Conservation (phyloP, 140 eudicot genomes). For the Ambrosia hybrid region DNA sequence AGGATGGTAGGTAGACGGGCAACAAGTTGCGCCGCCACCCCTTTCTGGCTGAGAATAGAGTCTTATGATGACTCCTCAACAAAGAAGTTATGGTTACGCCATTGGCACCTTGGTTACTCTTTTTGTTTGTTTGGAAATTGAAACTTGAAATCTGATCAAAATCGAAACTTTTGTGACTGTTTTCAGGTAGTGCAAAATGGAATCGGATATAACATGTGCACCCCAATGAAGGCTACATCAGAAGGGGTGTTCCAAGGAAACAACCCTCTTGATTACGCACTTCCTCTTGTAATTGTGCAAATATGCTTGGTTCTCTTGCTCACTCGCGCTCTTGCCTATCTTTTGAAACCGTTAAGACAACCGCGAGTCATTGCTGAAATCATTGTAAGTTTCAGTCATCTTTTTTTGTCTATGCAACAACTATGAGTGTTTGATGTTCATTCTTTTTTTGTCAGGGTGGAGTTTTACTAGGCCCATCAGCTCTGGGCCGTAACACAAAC, state of each 20-base stretch:
- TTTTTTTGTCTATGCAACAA: conserved; percentile 17
- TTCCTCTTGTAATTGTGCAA: conserved; percentile 79
- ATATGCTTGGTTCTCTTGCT: conserved; percentile 69
- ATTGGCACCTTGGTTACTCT: neutral
- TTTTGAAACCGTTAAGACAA: conserved; percentile 74
- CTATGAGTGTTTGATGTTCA: neutral
- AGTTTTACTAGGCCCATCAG: conserved; percentile 89
- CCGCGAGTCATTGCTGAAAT: conserved; percentile 98
- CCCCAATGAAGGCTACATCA: conserved; percentile 85
- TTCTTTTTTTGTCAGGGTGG: conserved; percentile 60
- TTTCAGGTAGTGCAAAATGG: conserved; percentile 40
- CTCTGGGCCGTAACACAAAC: conserved; percentile 59
- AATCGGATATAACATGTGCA: conserved; percentile 43
- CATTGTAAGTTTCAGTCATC: conserved; percentile 51
- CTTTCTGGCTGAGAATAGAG: too few relatives aligned
- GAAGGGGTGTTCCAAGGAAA: conserved; percentile 89
- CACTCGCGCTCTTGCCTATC: conserved; percentile 70
- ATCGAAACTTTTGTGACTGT: conserved; percentile 11
- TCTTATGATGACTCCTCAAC: too few relatives aligned
- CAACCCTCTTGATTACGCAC: conserved; percentile 76
- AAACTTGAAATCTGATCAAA: conserved; percentile 16
- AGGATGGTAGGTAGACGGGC: too few relatives aligned
- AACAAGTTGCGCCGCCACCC: too few relatives aligned
- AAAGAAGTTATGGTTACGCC: too few relatives aligned
- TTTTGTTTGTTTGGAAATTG: neutral